phyloP scores from a whole-genome alignment of 2,329 filamentous ascomycete species.

The Diaporthe capsici region DNA sequence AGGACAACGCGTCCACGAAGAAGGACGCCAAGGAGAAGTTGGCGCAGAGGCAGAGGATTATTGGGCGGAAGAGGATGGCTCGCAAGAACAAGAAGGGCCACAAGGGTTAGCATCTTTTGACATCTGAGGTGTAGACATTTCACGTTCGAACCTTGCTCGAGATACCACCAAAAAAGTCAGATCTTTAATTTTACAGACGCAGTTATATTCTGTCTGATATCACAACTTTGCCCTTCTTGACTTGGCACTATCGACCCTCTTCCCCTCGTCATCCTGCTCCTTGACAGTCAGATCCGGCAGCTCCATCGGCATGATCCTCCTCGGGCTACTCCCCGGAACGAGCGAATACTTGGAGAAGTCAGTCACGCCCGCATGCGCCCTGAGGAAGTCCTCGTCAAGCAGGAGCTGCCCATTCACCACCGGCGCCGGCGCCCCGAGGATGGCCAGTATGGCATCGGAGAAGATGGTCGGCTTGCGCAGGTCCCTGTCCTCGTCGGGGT shows the following conservation, averaged over 20 bases:
- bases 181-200: neutral
- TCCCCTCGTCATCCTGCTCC: constrained; percentile 86
- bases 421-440: constrained; percentile 72
- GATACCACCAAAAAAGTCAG: constrained; percentile 25
- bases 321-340: constrained; percentile 72
- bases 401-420: constrained; percentile 79
- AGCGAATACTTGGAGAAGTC: constrained; percentile 83
- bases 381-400: constrained; percentile 86
- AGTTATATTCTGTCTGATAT: constrained; percentile 6
- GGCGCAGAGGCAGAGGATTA: constrained; percentile 78
- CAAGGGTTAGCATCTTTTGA: constrained; percentile 28
- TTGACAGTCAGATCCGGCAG: constrained; percentile 80
- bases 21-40: constrained; percentile 52
- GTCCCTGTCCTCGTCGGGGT: constrained; percentile 66
- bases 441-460: constrained; percentile 82
- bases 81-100: constrained; percentile 73
- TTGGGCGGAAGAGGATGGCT: constrained; percentile 86
- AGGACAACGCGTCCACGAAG: constrained; percentile 41
- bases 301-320: constrained; percentile 82
- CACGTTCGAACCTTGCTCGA: constrained; percentile 12
- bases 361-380: constrained; percentile 71
- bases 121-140: neutral
- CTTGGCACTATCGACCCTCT: constrained; percentile 75
- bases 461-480: constrained; percentile 81
- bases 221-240: constrained; percentile 55